Conservation (phyloP, 2,329 filamentous ascomycete genomes). For the Orbilia quercus region DNA sequence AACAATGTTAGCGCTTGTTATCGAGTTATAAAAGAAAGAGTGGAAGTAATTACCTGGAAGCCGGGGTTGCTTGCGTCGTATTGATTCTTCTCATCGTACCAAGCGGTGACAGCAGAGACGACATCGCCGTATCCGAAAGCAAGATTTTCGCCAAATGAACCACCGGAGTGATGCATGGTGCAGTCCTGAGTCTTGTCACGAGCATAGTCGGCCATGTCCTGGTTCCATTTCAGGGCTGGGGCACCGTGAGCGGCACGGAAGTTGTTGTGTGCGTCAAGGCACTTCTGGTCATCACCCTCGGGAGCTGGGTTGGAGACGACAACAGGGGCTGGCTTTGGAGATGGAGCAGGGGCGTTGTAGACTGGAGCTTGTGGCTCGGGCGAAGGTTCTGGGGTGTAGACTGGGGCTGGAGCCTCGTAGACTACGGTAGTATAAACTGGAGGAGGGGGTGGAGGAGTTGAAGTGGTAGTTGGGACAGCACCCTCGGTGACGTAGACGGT, state of each 20-base stretch:
- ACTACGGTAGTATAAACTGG: slow-evolving; percentile 27
- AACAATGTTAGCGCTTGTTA: slow-evolving; percentile 11
- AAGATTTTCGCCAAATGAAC: slow-evolving; percentile 90
- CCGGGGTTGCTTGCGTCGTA: slow-evolving; percentile 72
- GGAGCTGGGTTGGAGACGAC: slow-evolving; percentile 58
- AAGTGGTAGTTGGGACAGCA: slow-evolving; percentile 5
- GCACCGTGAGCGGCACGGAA: slow-evolving; percentile 86
- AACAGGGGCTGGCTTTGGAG: slow-evolving; percentile 38
- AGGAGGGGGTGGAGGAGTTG: slow-evolving; percentile 1
- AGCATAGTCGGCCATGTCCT: slow-evolving; percentile 73
- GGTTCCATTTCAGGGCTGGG: slow-evolving; percentile 73
- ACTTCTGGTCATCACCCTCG: slow-evolving; percentile 58
- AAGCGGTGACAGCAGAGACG: slow-evolving; percentile 79
- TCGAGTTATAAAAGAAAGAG: background rate
- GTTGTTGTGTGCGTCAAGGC: slow-evolving; percentile 81
- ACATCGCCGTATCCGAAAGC: slow-evolving; percentile 74
- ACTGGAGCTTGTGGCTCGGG: slow-evolving; percentile 11
- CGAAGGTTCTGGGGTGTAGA: slow-evolving; percentile 28
- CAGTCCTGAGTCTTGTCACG: slow-evolving; percentile 73
- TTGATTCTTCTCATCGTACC: slow-evolving; percentile 84
- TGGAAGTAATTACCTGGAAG: slow-evolving; percentile 44
- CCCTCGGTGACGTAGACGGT: slow-evolving; percentile 47
- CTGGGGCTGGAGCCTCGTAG: slow-evolving; percentile 31
- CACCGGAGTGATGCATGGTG: slow-evolving; percentile 76
- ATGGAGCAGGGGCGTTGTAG: slow-evolving; percentile 32